These are phyloP conservation scores for Physaria fendleri DNA, from an alignment of 345 rosid genomes.

Conservation along the genomic window DNA sequence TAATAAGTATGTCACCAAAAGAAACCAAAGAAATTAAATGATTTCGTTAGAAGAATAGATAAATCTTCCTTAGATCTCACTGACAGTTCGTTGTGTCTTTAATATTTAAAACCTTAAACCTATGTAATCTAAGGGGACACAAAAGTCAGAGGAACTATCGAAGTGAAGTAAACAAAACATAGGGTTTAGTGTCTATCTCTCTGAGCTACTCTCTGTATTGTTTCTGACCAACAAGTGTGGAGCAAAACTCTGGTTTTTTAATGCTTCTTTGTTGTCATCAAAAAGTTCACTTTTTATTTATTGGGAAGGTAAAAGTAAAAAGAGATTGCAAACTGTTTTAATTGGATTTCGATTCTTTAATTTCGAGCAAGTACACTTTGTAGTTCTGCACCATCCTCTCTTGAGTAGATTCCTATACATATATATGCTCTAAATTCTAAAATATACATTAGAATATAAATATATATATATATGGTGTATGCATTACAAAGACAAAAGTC, in stretches of 20 bases:
- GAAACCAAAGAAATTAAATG: not conserved
- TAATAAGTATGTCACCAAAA: not conserved
- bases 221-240: constrained; percentile 32
- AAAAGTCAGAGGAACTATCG: too few species aligned
- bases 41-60: constrained; percentile 1
- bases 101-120: too few species aligned
- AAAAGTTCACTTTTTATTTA: constrained; percentile 4
- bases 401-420: too few species aligned
- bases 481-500: constrained; percentile 28
- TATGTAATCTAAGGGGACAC: too few species aligned
- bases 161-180: too few species aligned
- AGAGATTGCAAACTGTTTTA: constrained; percentile 12
- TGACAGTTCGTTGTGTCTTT: constrained; percentile 25
- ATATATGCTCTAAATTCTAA: not conserved
- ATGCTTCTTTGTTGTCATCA: constrained; percentile 22
- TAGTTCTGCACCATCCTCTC: constrained; percentile 22
- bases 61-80: constrained; percentile 13
- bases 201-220: too few species aligned
- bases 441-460: not conserved
- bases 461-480: constrained; percentile 1
- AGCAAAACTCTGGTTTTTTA: constrained; percentile 21
- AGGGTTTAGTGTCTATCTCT: too few species aligned
- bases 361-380: constrained; percentile 25
- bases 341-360: constrained; percentile 1
- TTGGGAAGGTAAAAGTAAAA: constrained; percentile 29